phyloP scores from a whole-genome alignment of 352 stramenopile species.

The Globisporangium carolinianum region DNA sequence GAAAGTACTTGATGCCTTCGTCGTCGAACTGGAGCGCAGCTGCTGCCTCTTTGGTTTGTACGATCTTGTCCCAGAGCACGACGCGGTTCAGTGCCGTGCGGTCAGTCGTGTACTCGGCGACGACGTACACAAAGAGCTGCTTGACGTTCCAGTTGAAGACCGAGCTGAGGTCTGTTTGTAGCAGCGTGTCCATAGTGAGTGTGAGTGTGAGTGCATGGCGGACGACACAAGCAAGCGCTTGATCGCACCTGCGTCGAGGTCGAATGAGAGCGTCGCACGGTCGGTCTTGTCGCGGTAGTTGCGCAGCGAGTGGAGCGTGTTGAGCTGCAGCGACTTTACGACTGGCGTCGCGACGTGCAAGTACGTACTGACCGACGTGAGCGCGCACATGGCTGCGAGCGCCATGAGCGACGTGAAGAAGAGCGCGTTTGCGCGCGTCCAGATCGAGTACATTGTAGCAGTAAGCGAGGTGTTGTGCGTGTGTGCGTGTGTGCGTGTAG shows the following conservation, averaged over 20 bases:
- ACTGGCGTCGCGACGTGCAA: slow-evolving; percentile 49
- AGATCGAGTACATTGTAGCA: slow-evolving; percentile 78
- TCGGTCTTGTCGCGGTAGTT: slow-evolving; percentile 78
- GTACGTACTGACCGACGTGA: slow-evolving; percentile 71
- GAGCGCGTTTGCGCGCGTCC: slow-evolving; percentile 78
- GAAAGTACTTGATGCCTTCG: slow-evolving; percentile 78
- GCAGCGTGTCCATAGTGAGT: no score
- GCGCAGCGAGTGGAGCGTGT: slow-evolving; percentile 70
- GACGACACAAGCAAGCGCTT: not conserved
- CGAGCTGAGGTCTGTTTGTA: slow-evolving; percentile 54
- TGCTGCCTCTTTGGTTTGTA: slow-evolving; percentile 54
- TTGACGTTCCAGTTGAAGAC: slow-evolving; percentile 91
- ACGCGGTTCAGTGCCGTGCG: slow-evolving; percentile 70
- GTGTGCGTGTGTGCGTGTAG: not conserved
- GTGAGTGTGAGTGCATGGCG: no score
- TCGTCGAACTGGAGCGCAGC: slow-evolving; percentile 39
- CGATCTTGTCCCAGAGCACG: slow-evolving; percentile 85
- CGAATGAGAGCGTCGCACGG: slow-evolving; percentile 75
- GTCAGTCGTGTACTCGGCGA: slow-evolving; percentile 69
- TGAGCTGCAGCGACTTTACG: slow-evolving; percentile 53
- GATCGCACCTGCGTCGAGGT: slow-evolving; percentile 62
- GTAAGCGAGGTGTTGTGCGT: not conserved
- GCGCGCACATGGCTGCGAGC: slow-evolving; percentile 63
- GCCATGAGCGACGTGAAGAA: slow-evolving; percentile 78
- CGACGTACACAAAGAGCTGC: slow-evolving; percentile 86